phyloP scores from a whole-genome alignment of 2,329 filamentous ascomycete genomes.

The Diaporthe vaccinii region DNA sequence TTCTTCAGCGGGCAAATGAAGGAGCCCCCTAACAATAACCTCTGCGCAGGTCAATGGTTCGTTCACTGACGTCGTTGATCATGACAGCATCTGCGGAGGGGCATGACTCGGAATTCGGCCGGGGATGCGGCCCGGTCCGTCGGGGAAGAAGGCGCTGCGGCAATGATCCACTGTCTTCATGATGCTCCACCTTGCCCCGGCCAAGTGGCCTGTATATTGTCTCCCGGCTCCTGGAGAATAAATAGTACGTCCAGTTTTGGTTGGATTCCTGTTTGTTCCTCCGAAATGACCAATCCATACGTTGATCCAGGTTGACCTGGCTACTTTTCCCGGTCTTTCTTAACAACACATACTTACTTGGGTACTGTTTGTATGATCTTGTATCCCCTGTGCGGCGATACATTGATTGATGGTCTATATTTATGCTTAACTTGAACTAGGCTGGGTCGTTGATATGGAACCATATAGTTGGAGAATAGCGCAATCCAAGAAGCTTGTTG shows the following conservation, averaged over 20 bases:
- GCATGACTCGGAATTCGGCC: background rate
- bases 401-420: background rate
- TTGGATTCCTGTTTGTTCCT: background rate
- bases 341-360: too few relatives aligned
- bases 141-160: background rate
- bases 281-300: background rate
- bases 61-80: background rate
- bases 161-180: background rate
- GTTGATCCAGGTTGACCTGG: background rate
- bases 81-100: background rate
- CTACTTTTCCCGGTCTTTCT: background rate
- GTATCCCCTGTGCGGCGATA: background rate
- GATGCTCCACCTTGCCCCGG: background rate
- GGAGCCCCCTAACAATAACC: background rate
- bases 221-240: background rate
- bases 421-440: background rate
- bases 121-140: conserved; percentile 17
- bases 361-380: too few relatives aligned
- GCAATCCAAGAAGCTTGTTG: background rate
- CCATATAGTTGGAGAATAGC: background rate
- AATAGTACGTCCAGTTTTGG: background rate
- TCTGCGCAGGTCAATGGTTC: background rate
- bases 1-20: too few relatives aligned
- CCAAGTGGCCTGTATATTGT: background rate
- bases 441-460: background rate